phyloP scores from a whole-genome alignment of 1,284 basidiomycete species.

The Waitea zeae region DNA sequence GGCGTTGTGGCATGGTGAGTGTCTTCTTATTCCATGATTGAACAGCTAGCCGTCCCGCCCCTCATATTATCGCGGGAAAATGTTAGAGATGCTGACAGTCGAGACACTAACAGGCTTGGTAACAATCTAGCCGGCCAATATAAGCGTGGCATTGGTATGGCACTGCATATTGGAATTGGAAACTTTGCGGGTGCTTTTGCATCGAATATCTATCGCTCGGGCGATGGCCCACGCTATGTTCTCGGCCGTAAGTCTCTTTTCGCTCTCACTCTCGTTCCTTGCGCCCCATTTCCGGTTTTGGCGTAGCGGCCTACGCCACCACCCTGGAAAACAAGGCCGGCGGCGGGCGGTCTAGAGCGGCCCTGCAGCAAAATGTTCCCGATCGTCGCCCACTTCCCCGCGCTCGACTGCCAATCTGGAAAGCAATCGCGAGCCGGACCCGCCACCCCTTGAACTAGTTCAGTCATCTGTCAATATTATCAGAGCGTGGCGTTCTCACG shows the following conservation, averaged over 20 bases:
- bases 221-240: conserved; percentile 40
- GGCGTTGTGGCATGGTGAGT: conserved; percentile 48
- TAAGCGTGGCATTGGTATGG: conserved; percentile 48
- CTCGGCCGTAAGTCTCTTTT: conserved; percentile 32
- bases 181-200: conserved; percentile 36
- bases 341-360: no score
- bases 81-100: neutral
- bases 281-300: no score
- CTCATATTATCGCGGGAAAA: neutral
- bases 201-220: conserved; percentile 38
- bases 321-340: no score
- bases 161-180: conserved; percentile 40
- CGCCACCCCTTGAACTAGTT: no score
- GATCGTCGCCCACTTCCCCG: neutral
- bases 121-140: conserved; percentile 48
- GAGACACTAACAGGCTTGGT: conserved; percentile 21
- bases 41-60: neutral
- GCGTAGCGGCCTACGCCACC: no score
- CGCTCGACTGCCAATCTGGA: no score
- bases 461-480: no score
- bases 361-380: no score
- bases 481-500: neutral
- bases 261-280: conserved; percentile 1
- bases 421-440: no score
- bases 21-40: neutral